Conservation (phyloP, 129 eudicot genomes). For the Flaveria bidentis region DNA sequence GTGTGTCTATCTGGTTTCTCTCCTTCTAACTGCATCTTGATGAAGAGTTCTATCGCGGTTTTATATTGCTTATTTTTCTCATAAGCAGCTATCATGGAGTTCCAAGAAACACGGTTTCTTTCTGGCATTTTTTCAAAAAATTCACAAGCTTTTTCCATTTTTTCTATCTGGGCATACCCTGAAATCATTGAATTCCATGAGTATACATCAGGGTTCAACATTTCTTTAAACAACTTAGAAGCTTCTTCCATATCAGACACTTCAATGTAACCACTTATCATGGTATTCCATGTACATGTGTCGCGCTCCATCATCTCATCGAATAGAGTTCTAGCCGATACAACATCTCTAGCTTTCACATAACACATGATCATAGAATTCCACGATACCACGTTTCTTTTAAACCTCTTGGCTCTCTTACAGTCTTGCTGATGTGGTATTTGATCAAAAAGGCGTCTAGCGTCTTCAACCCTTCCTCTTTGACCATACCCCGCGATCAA, state of each 20-base stretch:
- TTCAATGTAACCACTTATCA: constrained; percentile 69
- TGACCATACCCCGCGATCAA: constrained; percentile 82
- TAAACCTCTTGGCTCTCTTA: constrained; percentile 31
- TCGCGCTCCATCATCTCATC: constrained; percentile 68
- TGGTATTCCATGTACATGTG: constrained; percentile 65
- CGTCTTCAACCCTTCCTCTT: constrained; percentile 66
- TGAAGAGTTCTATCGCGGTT: constrained; percentile 54
- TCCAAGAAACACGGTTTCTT: constrained; percentile 75
- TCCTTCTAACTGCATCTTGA: constrained; percentile 59
- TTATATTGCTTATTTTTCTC: constrained; percentile 50
- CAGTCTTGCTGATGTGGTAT: constrained; percentile 32
- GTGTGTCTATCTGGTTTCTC: constrained; percentile 81
- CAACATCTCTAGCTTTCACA: constrained; percentile 60
- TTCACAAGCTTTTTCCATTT: constrained; percentile 51
- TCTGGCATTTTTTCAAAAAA: constrained; percentile 62
- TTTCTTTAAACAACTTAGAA: constrained; percentile 43
- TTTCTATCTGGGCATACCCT: constrained; percentile 58
- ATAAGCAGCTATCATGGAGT: constrained; percentile 66
- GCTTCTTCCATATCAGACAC: constrained; percentile 60
- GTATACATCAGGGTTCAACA: constrained; percentile 63
- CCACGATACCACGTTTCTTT: constrained; percentile 72
- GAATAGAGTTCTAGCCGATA: constrained; percentile 62
- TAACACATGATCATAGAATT: constrained; percentile 86
- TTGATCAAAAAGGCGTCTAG: constrained; percentile 60
- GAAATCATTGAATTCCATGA: constrained; percentile 76